Base-by-base conservation (phyloP, 2,329 filamentous ascomycete genomes). In the Fusarium floridanum region DNA sequence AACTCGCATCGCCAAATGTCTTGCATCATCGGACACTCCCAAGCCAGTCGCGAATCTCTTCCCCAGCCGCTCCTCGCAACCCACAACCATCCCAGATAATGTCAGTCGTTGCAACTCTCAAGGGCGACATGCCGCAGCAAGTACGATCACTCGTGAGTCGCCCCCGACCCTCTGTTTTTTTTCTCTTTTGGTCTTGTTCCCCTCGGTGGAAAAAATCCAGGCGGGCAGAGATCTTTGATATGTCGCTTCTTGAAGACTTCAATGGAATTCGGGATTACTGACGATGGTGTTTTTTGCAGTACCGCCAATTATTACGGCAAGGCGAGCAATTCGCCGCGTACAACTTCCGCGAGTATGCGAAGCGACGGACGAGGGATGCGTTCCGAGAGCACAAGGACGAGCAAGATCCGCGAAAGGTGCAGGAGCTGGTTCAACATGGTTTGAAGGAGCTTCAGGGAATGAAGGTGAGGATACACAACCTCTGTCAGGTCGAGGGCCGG, bases 311-410 rank as follows among this genome's bases (percentile, higher is more conserved):
- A 79, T 88, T 98, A 80, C 93, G 95, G 78, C 93, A 97, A 83
- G 92, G 95, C 72, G 88, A 89, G 72, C 94, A 98, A 81, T 98
- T 99, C 84, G 91, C 95, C 72, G 91, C 93, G 77, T 99, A 98
- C 88, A 99, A 98, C 86, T 99, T 98, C 89, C 91, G 97, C 85
- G 96, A 98, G 83, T 99, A 99, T 84, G 95, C 97, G 64, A 93
- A 92, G 84, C 92, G 97, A 81, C 91, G 96, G 83, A 98, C 97
- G 82, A 90, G 90, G 82, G 97, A 98, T 86, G 92, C 94, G 6
- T 99, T 98, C 84, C 90, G 93, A 79, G 95, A 97, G 83, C 89
- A 97, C 83, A 89, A 91, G 83, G 82, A 84, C 66, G 92, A 95
- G 79, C 86, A 90, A 55, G 97, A 98, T 81, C 88, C 91, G 75